Evolutionary conservation across 441 rosid species (phyloP).

Genomic region (Gossypium trilobum): DNA sequence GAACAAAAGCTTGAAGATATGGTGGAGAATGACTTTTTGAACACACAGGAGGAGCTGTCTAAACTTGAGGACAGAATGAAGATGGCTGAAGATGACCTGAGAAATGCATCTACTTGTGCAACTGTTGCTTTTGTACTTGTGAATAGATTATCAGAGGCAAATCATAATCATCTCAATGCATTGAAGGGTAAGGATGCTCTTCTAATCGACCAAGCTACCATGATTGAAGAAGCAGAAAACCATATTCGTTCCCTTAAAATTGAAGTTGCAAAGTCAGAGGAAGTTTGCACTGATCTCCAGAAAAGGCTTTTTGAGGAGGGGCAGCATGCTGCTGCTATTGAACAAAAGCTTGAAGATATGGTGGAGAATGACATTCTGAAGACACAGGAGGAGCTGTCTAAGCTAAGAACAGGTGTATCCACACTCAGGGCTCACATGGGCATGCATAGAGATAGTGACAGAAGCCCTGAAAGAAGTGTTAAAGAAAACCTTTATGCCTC

Average conservation of each 20-base stretch:
- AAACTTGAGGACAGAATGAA: constrained; percentile 55
- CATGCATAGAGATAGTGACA: constrained; percentile 29
- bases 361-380: constrained; percentile 44
- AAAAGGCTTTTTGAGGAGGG: constrained; percentile 44
- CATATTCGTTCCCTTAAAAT: constrained; percentile 36
- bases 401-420: constrained; percentile 55
- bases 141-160: constrained; percentile 59
- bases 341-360: constrained; percentile 19
- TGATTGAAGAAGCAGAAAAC: constrained; percentile 32
- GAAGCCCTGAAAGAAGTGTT: constrained; percentile 26
- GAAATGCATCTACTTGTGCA: constrained; percentile 55
- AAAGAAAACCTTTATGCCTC: constrained; percentile 23
- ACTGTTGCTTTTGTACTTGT: constrained; percentile 70
- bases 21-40: constrained; percentile 20
- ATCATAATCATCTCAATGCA: constrained; percentile 29
- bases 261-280: constrained; percentile 39
- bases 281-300: constrained; percentile 37
- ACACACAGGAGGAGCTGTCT: no score
- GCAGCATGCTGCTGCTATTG: constrained; percentile 38
- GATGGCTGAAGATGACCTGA: constrained; percentile 38
- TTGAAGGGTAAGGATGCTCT: constrained; percentile 45
- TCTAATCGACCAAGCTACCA: constrained; percentile 32
- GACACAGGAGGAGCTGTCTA: constrained; percentile 54
- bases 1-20: constrained; percentile 50
- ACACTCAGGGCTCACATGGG: constrained; percentile 55